Base-by-base conservation (phyloP, 352 stramenopile species). In the Paralagenidium karlingii region DNA sequence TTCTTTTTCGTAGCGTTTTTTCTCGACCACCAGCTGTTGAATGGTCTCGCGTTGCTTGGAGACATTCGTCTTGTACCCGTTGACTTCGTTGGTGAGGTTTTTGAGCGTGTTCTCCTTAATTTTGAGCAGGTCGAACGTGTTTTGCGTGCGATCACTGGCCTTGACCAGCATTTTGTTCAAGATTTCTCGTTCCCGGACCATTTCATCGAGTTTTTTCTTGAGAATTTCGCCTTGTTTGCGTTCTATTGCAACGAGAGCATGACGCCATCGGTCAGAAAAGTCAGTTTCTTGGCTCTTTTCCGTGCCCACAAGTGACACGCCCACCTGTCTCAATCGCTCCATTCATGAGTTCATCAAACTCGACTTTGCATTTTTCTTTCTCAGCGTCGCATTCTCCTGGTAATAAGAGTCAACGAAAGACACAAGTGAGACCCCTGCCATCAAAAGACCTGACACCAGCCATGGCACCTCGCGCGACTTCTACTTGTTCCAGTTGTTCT, bases 71-170 rank as follows among this genome's bases (percentile, higher is more conserved):
- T 89, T 84, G 28, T 90, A 68, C 1, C 76, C 69, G 24, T 80
- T 75, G 33, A 94, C 85, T 47, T 96, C 85, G 41, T 95, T 93
- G 47, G 78, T 51, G 10, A 96, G 45, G 37, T 95, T 96, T 40
- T 87, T 93, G 41, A 77, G 63, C 20, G 80, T 89, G 52, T 92
- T 94, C 42, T 94, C 67, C 41, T 94, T 91, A 41, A 93, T 91
- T 53, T 92, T 92, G 40, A 82, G 83, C 21, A 96, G 60, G 49
- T 96, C 85, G 30, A 75, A 90, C n/a, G 84, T 90, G 1, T 64
- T 59, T 27, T 94, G 76, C 7, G 74, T 68, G 10, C 64, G 67
- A 21, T 84, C 73, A 34, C 75, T 79, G 37, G 82, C 84, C 38
- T 84, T 81, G 7, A 88, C 71, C 5, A 95, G 61, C 60, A 94